These are phyloP conservation scores for Dothistroma septosporum DNA, from an alignment of 2,329 filamentous ascomycete genomes.

Conservation along the genomic window DNA sequence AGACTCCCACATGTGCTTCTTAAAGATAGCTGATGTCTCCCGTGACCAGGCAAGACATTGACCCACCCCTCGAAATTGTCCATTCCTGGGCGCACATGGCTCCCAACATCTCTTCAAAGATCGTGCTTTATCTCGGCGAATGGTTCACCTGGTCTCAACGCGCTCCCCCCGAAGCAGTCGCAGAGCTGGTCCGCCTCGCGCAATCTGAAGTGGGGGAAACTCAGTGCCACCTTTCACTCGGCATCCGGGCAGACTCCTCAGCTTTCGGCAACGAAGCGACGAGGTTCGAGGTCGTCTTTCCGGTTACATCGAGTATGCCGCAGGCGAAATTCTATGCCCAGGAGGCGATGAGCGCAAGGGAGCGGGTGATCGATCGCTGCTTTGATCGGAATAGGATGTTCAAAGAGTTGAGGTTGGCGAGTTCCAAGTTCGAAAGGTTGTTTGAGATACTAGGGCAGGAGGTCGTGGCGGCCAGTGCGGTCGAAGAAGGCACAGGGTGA, in stretches of 20 bases:
- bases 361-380: background rate
- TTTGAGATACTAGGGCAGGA: background rate
- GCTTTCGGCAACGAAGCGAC: background rate
- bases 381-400: background rate
- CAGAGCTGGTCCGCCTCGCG: background rate
- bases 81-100: background rate
- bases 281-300: background rate
- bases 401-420: background rate
- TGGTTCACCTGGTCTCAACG: conserved; percentile 1
- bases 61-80: background rate
- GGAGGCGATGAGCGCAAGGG: background rate
- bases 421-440: background rate
- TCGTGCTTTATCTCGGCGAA: background rate
- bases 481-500: background rate
- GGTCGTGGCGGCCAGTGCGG: background rate
- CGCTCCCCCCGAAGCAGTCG: background rate
- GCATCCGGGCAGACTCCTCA: background rate
- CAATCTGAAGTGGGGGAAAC: background rate
- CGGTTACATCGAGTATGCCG: background rate
- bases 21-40: background rate
- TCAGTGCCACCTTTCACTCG: background rate
- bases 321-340: background rate
- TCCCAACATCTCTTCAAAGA: background rate
- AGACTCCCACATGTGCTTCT: background rate
- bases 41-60: background rate